Conservation (phyloP, 192 early-diverging fungal species). For the Coemansia sp. region DNA sequence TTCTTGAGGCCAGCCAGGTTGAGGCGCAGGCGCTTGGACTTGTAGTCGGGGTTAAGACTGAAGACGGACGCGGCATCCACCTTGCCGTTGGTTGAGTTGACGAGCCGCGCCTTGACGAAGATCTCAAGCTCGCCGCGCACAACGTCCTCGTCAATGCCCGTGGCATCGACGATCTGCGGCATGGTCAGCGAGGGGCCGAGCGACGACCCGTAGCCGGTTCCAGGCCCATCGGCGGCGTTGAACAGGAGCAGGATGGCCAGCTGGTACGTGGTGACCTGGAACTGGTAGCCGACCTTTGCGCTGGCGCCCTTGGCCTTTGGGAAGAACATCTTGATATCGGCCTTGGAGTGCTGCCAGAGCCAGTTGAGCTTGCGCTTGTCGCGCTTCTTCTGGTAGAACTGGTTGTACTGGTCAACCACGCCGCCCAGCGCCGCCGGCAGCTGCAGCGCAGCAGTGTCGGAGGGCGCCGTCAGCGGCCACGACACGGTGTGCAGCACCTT, state of each 20-base stretch:
- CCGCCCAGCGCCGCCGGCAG: conserved; percentile 88
- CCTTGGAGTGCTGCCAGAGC: conserved; percentile 89
- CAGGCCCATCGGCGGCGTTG: conserved; percentile 61
- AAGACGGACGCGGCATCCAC: conserved; percentile 53
- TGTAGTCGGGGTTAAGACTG: conserved; percentile 77
- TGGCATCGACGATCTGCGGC: conserved; percentile 73
- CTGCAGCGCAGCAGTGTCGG: conserved; percentile 66
- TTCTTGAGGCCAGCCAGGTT: conserved; percentile 85
- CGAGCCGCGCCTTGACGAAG: conserved; percentile 82
- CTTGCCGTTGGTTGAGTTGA: conserved; percentile 40
- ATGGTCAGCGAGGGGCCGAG: conserved; percentile 57
- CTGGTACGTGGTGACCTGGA: conserved; percentile 82
- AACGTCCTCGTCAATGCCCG: conserved; percentile 68
- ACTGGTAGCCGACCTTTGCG: conserved; percentile 61
- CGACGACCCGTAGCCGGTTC: conserved; percentile 60
- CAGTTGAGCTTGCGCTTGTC: conserved; percentile 90
- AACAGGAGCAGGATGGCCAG: conserved; percentile 92
- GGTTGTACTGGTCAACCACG: conserved; percentile 80
- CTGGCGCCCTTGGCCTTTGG: conserved; percentile 71
- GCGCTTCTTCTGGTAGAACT: conserved; percentile 88
- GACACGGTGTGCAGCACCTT: conserved; percentile 82
- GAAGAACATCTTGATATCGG: conserved; percentile 91
- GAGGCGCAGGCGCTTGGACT: conserved; percentile 85
- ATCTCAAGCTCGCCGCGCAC: conserved; percentile 69
- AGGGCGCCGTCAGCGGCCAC: conserved; percentile 84